These are phyloP conservation scores for Xerocomus potaroensis DNA, from an alignment of 768 basidiomycete genomes.

Conservation along the genomic window DNA sequence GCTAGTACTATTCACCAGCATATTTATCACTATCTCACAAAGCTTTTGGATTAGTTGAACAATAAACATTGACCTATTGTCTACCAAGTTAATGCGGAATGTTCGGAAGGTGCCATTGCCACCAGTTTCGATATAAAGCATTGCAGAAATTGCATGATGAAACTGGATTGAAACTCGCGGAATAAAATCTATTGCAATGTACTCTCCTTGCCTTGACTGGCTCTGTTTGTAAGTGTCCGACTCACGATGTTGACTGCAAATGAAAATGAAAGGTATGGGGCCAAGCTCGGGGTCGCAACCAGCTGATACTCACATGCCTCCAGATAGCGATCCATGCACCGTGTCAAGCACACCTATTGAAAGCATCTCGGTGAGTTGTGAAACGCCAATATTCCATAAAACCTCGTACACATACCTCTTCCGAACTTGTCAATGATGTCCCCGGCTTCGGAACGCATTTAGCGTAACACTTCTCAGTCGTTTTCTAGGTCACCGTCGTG, in stretches of 20 bases:
- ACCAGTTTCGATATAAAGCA: conserved; percentile 1
- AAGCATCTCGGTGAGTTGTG: background rate
- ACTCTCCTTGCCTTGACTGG: conserved; percentile 31
- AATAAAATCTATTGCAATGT: conserved; percentile 4
- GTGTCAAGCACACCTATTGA: conserved; percentile 62
- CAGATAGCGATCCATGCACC: conserved; percentile 79
- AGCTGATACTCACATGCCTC: conserved; percentile 65
- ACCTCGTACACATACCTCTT: conserved; percentile 50
- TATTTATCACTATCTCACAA: conserved; percentile 9
- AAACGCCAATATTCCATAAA: background rate
- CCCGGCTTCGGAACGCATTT: conserved; percentile 79
- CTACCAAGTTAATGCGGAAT: background rate
- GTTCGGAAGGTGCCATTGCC: background rate
- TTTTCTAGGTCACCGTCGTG: conserved; percentile 47
- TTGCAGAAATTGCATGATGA: background rate
- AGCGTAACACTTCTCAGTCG: conserved; percentile 70
- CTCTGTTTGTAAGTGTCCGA: conserved; percentile 57
- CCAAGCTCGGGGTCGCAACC: conserved; percentile 3
- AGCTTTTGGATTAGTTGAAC: conserved; percentile 11
- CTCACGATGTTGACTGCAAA: conserved; percentile 74
- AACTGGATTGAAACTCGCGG: background rate
- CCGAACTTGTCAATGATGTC: conserved; percentile 60
- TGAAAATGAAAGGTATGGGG: background rate
- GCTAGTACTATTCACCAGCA: conserved; percentile 13
- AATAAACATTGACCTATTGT: conserved; percentile 11